Evolutionary conservation across 2,329 filamentous ascomycete genomes (phyloP).

Genomic region (Waltergamsia citrina): DNA sequence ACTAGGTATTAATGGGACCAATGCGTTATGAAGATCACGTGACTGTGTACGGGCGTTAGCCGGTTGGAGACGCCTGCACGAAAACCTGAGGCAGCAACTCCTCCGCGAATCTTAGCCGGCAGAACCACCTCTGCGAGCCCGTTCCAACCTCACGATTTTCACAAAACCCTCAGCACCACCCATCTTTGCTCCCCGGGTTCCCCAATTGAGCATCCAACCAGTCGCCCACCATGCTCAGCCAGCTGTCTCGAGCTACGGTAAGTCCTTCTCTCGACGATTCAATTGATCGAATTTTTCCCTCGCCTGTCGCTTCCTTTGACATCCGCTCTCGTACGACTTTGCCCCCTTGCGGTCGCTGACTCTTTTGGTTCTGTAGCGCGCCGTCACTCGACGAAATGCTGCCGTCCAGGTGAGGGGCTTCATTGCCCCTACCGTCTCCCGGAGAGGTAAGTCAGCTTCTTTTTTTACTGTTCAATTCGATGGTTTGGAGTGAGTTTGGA

Average conservation of each 20-base stretch:
- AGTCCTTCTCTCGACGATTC: constrained; percentile 15
- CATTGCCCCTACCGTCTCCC: constrained; percentile 50
- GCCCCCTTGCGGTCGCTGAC: no score
- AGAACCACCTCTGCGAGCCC: constrained; percentile 3
- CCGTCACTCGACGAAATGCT: constrained; percentile 30
- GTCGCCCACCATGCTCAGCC: constrained; percentile 44
- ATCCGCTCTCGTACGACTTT: no score
- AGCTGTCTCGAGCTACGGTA: constrained; percentile 48
- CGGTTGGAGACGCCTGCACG: no score
- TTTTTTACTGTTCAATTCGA: constrained; percentile 1
- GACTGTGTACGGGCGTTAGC: no score
- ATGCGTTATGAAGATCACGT: no score
- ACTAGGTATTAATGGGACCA: no score
- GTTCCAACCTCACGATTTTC: constrained; percentile 29
- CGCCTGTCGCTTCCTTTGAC: background rate
- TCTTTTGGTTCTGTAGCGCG: constrained; percentile 33
- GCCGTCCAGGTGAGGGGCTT: constrained; percentile 43
- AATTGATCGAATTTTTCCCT: background rate
- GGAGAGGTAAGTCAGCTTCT: constrained; percentile 43
- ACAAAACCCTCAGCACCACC: constrained; percentile 27
- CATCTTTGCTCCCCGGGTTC: constrained; percentile 10
- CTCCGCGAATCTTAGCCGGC: constrained; percentile 10
- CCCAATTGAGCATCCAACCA: constrained; percentile 33
- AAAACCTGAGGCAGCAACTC: constrained; percentile 15
- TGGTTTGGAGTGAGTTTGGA: constrained; percentile 1